These are phyloP conservation scores for Lachancea dasiensis DNA, from an alignment of 805 yeast genomes.

Conservation along the genomic window DNA sequence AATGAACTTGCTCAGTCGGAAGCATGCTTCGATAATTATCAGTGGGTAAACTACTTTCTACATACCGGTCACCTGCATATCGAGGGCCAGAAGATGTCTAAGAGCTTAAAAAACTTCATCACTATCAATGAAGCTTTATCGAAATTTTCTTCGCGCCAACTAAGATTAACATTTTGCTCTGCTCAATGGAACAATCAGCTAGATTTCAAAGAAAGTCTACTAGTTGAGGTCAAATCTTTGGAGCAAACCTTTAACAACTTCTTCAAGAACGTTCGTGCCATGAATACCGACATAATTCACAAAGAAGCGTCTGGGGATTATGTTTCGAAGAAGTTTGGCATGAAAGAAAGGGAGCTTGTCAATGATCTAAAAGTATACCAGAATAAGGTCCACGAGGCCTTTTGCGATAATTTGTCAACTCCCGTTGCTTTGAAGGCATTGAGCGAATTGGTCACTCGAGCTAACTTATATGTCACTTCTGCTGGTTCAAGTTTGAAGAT, in stretches of 20 bases:
- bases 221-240: slow-evolving; percentile 67
- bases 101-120: slow-evolving; percentile 89
- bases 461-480: slow-evolving; percentile 68
- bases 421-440: slow-evolving; percentile 65
- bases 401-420: slow-evolving; percentile 83
- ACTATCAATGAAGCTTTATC: slow-evolving; percentile 86
- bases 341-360: slow-evolving; percentile 50
- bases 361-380: slow-evolving; percentile 47
- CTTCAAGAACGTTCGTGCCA: slow-evolving; percentile 82
- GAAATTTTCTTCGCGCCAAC: slow-evolving; percentile 68
- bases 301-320: slow-evolving; percentile 41
- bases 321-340: slow-evolving; percentile 56
- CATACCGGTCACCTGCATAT: slow-evolving; percentile 98
- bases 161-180: slow-evolving; percentile 84
- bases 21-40: slow-evolving; percentile 80
- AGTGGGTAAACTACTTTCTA: slow-evolving; percentile 95
- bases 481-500: slow-evolving; percentile 47
- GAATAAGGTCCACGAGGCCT: slow-evolving; percentile 60
- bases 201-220: slow-evolving; percentile 81
- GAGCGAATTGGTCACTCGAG: slow-evolving; percentile 59
- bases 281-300: slow-evolving; percentile 58
- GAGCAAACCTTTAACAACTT: slow-evolving; percentile 76
- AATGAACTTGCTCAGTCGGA: slow-evolving; percentile 97
- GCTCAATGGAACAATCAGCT: slow-evolving; percentile 90
- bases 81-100: slow-evolving; percentile 98